Evolutionary conservation across 2,329 filamentous ascomycete species (phyloP).

Genomic region (Endocalyx cinctus): DNA sequence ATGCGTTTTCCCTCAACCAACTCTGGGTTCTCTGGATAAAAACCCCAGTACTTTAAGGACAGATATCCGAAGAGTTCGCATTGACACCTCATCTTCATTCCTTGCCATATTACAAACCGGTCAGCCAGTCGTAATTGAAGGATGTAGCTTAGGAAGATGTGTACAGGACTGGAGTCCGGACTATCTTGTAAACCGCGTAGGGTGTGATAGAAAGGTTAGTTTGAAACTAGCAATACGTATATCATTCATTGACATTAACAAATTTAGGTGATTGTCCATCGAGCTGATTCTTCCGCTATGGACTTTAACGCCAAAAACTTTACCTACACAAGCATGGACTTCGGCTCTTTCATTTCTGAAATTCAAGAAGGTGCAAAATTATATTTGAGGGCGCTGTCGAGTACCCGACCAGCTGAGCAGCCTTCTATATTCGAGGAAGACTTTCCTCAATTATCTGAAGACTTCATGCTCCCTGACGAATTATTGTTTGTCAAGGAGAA

Average conservation of each 20-base stretch:
- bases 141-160: slow-evolving; percentile 64
- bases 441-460: slow-evolving; percentile 63
- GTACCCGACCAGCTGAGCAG: slow-evolving; percentile 59
- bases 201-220: slow-evolving; percentile 54
- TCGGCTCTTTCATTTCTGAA: slow-evolving; percentile 61
- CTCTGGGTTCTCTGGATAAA: neutral
- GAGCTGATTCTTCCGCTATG: slow-evolving; percentile 62
- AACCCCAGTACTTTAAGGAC: slow-evolving; percentile 30
- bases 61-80: slow-evolving; percentile 45
- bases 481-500: slow-evolving; percentile 56
- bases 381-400: slow-evolving; percentile 76
- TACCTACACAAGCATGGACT: slow-evolving; percentile 62
- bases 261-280: slow-evolving; percentile 66
- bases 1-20: slow-evolving; percentile 1
- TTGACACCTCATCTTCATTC: slow-evolving; percentile 56
- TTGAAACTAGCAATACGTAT: neutral
- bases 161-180: slow-evolving; percentile 61
- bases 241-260: neutral
- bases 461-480: slow-evolving; percentile 65
- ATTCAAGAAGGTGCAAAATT: slow-evolving; percentile 56
- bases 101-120: slow-evolving; percentile 50
- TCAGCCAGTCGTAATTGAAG: slow-evolving; percentile 62
- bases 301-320: slow-evolving; percentile 84
- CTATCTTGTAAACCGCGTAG: slow-evolving; percentile 62
- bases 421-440: slow-evolving; percentile 68